These are phyloP conservation scores for Globisporangium camurandrum DNA, from an alignment of 352 stramenopile genomes.

Conservation along the genomic window DNA sequence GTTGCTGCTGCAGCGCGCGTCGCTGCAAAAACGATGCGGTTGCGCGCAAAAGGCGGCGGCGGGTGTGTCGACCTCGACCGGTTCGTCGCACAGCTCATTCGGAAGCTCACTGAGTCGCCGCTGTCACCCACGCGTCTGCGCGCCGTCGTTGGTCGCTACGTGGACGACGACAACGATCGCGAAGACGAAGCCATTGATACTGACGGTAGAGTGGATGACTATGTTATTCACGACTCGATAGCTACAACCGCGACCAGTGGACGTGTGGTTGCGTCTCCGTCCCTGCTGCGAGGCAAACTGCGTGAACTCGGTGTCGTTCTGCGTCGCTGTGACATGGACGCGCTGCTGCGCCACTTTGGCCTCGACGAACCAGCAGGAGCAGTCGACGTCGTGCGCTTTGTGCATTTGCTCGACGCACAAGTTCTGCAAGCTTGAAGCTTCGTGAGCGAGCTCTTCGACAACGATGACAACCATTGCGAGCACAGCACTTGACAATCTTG, in stretches of 20 bases:
- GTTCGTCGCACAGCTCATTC: conserved; percentile 31
- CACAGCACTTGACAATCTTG: too few relatives aligned
- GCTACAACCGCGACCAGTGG: neutral
- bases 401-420: too few relatives aligned
- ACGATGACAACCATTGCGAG: too few relatives aligned
- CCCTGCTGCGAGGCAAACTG: conserved; percentile 28
- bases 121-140: too few relatives aligned
- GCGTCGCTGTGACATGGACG: conserved; percentile 21
- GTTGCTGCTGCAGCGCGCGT: conserved; percentile 25
- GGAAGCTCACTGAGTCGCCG: conserved; percentile 22
- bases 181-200: too few relatives aligned
- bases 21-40: conserved; percentile 28
- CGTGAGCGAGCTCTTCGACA: too few relatives aligned
- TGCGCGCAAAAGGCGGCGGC: conserved; percentile 36
- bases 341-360: conserved; percentile 40
- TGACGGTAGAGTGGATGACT: too few relatives aligned
- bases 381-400: conserved; percentile 34
- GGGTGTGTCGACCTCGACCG: conserved; percentile 40
- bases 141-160: too few relatives aligned
- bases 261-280: conserved; percentile 14
- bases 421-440: too few relatives aligned
- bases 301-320: conserved; percentile 41
- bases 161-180: too few relatives aligned
- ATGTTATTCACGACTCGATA: too few relatives aligned
- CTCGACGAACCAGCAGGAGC: conserved; percentile 29